phyloP scores from a whole-genome alignment of 2,329 filamentous ascomycete genomes.

The Zymoseptoria ardabiliae region DNA sequence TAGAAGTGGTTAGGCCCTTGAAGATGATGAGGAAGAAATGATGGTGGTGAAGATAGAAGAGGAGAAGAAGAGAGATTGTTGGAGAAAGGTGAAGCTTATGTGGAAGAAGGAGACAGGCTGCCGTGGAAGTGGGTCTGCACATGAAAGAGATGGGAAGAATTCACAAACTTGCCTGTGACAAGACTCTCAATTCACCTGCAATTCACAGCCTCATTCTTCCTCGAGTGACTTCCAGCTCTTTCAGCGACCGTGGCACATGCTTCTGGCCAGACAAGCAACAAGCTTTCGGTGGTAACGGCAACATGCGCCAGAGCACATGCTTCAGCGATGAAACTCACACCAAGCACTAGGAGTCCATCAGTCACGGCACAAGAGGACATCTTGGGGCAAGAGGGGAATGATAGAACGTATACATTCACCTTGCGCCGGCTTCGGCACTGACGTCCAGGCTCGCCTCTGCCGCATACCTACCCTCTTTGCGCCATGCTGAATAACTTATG shows the following conservation, averaged over 20 bases:
- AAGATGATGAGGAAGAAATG: background rate
- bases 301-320: background rate
- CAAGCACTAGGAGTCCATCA: background rate
- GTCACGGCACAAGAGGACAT: background rate
- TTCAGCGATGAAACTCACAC: background rate
- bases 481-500: background rate
- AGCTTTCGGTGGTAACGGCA: background rate
- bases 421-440: background rate
- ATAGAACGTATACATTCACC: background rate
- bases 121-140: background rate
- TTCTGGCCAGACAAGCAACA: background rate
- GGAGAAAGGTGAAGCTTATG: background rate
- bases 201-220: background rate
- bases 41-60: background rate
- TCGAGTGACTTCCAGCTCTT: background rate
- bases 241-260: background rate
- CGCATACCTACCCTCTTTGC: background rate
- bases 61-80: background rate
- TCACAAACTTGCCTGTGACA: background rate
- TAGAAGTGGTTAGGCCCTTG: background rate
- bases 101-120: background rate
- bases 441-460: background rate
- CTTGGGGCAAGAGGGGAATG: background rate
- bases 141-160: background rate
- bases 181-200: background rate